These are phyloP conservation scores for Melastoma candidum DNA, from an alignment of 441 rosid genomes.

Conservation along the genomic window DNA sequence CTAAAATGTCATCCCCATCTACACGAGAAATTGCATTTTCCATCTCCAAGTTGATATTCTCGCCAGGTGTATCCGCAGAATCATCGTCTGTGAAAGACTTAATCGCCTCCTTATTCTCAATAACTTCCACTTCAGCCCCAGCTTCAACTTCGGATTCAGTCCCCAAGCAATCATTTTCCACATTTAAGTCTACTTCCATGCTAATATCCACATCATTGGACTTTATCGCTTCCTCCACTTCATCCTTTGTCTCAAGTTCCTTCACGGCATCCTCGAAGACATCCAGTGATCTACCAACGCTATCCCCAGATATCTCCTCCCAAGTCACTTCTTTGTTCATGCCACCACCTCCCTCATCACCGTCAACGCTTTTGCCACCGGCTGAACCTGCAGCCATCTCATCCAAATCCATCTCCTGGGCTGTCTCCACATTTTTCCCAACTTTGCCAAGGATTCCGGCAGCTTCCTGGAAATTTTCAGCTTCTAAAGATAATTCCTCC, in stretches of 20 bases:
- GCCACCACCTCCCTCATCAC: constrained; percentile 7
- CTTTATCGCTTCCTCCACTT: constrained; percentile 8
- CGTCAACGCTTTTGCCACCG: constrained; percentile 15
- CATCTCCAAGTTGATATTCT: constrained; percentile 9
- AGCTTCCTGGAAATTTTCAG: too few species aligned
- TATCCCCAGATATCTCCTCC: constrained; percentile 3
- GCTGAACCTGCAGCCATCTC: too few species aligned
- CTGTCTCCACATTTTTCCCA: too few species aligned
- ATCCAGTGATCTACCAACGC: constrained; percentile 3
- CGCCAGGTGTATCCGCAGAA: constrained; percentile 8
- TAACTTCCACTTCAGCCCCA: constrained; percentile 4
- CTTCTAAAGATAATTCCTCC: too few species aligned
- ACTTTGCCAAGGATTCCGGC: too few species aligned
- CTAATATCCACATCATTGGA: constrained; percentile 11
- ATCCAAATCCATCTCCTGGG: too few species aligned
- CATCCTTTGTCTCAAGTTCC: constrained; percentile 18
- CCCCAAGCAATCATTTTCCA: neutral
- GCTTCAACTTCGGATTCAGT: constrained; percentile 8
- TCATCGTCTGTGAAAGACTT: neutral
- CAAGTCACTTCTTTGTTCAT: constrained; percentile 39
- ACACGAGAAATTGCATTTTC: neutral
- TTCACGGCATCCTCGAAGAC: constrained; percentile 1
- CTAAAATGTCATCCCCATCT: constrained; percentile 9
- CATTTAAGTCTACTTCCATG: constrained; percentile 13
- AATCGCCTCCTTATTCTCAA: neutral